These are phyloP conservation scores for Microcyclospora tardicrescens DNA, from an alignment of 2,329 filamentous ascomycete species.

Conservation along the genomic window DNA sequence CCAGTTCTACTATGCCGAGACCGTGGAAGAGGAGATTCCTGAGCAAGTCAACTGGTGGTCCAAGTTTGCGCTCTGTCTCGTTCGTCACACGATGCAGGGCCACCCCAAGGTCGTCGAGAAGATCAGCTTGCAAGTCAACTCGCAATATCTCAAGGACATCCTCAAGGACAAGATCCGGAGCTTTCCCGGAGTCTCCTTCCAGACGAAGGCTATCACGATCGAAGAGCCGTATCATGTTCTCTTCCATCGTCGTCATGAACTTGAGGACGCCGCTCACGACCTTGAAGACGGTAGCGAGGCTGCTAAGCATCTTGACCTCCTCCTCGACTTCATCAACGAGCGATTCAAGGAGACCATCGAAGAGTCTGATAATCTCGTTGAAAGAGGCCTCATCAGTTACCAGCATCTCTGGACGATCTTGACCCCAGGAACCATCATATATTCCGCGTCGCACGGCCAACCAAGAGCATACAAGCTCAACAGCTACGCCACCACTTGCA, in stretches of 20 bases:
- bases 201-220: constrained; percentile 19
- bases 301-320: constrained; percentile 20
- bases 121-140: constrained; percentile 17
- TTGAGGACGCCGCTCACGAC: constrained; percentile 10
- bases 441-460: constrained; percentile 18
- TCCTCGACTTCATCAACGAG: constrained; percentile 20
- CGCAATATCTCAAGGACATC: constrained; percentile 19
- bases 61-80: constrained; percentile 11
- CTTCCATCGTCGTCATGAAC: constrained; percentile 17
- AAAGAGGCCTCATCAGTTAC: constrained; percentile 22
- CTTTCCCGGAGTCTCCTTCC: constrained; percentile 19
- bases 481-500: constrained; percentile 17
- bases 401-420: constrained; percentile 34
- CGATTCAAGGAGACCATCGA: constrained; percentile 16
- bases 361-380: constrained; percentile 17
- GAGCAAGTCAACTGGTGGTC: constrained; percentile 18
- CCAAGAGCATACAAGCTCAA: constrained; percentile 17
- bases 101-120: constrained; percentile 10
- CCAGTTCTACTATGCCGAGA: constrained; percentile 16
- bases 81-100: constrained; percentile 9
- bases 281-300: constrained; percentile 18
- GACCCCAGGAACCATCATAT: constrained; percentile 23
- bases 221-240: constrained; percentile 16
- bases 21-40: constrained; percentile 15
- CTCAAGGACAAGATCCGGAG: constrained; percentile 12